Percentiles rank a stretch among this genome's conserved stretches.
Evolutionary conservation across 1,284 basidiomycete genomes (phyloP).

Genomic region (Gymnopus androsaceus): DNA sequence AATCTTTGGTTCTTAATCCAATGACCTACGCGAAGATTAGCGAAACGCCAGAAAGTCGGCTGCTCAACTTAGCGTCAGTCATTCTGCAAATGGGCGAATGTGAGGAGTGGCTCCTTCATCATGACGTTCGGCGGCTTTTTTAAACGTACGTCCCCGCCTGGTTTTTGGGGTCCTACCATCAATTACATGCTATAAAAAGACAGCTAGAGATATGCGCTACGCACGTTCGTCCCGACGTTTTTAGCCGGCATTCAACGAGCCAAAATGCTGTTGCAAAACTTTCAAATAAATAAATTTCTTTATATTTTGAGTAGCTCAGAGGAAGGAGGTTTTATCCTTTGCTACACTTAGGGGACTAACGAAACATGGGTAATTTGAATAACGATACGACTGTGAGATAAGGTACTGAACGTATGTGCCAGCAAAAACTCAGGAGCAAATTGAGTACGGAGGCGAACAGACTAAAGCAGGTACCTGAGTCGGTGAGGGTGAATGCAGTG

Average conservation of each 20-base stretch:
- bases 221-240: neutral
- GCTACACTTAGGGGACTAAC: too few species aligned
- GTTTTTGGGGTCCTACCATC: neutral
- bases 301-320: too few species aligned
- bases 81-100: neutral
- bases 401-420: too few species aligned
- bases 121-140: neutral
- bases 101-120: neutral
- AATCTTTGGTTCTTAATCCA: slow-evolving; percentile 5
- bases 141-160: neutral
- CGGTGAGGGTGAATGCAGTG: too few species aligned
- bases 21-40: slow-evolving; percentile 75
- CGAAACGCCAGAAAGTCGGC: slow-evolving; percentile 55
- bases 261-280: too few species aligned
- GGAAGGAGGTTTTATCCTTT: too few species aligned
- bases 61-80: neutral
- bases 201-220: neutral
- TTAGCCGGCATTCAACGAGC: neutral
- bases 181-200: neutral
- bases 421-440: too few species aligned
- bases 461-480: too few species aligned
- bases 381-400: too few species aligned
- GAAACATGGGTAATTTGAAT: too few species aligned
- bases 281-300: too few species aligned
- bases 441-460: too few species aligned